Evolutionary conservation across 345 rosid genomes (phyloP).

Genomic region (Aegle marmelos): DNA sequence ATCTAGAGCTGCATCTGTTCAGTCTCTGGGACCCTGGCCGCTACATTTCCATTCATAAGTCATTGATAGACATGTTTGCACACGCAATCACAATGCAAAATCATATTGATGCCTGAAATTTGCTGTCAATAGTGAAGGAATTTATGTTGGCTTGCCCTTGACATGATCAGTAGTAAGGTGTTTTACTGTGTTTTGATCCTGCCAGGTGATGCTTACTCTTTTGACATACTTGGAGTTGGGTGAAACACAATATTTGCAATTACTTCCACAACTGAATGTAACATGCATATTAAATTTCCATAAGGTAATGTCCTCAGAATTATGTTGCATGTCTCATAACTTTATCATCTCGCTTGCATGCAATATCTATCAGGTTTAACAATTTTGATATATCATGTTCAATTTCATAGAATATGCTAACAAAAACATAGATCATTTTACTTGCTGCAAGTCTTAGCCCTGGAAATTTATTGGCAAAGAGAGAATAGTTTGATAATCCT

Average conservation of each 20-base stretch:
- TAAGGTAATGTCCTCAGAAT: slow-evolving; percentile 50
- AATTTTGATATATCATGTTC: neutral
- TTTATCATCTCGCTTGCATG: neutral
- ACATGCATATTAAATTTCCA: slow-evolving; percentile 87
- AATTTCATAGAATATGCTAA: neutral
- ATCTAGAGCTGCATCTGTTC: neutral
- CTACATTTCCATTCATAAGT: neutral
- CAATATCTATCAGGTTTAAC: neutral
- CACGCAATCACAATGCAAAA: neutral
- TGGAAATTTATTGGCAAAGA: neutral
- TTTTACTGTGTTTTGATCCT: slow-evolving; percentile 19
- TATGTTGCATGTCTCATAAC: neutral
- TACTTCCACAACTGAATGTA: slow-evolving; percentile 68
- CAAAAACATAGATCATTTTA: neutral
- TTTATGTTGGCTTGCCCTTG: slow-evolving; percentile 2
- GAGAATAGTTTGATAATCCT: neutral
- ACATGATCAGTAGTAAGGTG: neutral
- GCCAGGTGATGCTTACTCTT: slow-evolving; percentile 90
- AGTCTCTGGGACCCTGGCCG: neutral
- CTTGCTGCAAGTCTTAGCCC: neutral
- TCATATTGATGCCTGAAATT: slow-evolving; percentile 7
- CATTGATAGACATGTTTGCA: neutral
- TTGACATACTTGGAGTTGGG: slow-evolving; percentile 91
- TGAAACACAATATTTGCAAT: slow-evolving; percentile 65
- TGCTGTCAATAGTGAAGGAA: neutral